Conservation (phyloP, 1,284 basidiomycete genomes). For the Exobasidium rhododendri region DNA sequence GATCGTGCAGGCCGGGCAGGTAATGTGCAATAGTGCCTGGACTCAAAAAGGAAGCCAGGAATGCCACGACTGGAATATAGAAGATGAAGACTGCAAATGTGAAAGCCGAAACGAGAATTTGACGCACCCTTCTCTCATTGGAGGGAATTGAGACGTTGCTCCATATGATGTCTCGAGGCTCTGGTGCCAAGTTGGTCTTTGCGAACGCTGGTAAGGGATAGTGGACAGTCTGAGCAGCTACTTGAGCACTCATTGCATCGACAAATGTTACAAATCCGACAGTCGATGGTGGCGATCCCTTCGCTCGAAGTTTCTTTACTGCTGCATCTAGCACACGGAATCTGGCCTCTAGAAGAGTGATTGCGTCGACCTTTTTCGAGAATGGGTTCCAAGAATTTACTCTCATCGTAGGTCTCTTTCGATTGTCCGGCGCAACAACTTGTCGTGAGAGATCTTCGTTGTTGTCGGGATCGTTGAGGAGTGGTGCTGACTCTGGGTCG, state of each 20-base stretch:
- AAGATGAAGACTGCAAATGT: conserved; percentile 65
- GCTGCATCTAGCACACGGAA: conserved; percentile 24
- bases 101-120: conserved; percentile 58
- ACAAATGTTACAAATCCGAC: conserved; percentile 96
- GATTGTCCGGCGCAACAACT: conserved; percentile 14
- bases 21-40: conserved; percentile 87
- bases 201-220: conserved; percentile 47
- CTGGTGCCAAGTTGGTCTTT: conserved; percentile 65
- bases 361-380: conserved; percentile 35
- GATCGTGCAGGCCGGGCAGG: conserved; percentile 71
- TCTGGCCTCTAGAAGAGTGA: conserved; percentile 15
- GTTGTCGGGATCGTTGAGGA: not conserved
- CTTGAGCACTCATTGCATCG: conserved; percentile 81
- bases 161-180: conserved; percentile 96
- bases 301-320: conserved; percentile 61
- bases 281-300: conserved; percentile 73
- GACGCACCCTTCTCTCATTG: conserved; percentile 46
- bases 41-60: conserved; percentile 77
- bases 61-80: conserved; percentile 55
- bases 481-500: conserved; percentile 10
- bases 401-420: conserved; percentile 30
- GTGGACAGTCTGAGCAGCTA: conserved; percentile 81
- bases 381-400: conserved; percentile 36
- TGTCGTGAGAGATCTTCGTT: not conserved
- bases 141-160: conserved; percentile 70